A percentile compares a stretch with the other conserved stretches of the same genome.
These are phyloP conservation scores for Capronia epimyces DNA, from an alignment of 2,329 filamentous ascomycete species.

Conservation along the genomic window DNA sequence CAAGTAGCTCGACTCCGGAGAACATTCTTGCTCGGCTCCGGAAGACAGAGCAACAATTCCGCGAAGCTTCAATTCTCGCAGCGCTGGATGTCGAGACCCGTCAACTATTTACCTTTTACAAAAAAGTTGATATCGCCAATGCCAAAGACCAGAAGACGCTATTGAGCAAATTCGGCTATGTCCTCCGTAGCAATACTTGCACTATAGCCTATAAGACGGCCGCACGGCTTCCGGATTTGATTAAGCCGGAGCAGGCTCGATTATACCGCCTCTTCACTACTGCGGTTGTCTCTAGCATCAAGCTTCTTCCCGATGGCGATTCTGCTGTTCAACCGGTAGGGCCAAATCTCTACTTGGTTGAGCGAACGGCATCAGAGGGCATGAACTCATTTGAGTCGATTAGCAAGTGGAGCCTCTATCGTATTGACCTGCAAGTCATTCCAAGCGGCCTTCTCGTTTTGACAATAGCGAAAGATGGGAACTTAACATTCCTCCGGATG, in stretches of 20 bases:
- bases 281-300: slow-evolving; percentile 27
- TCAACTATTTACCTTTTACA: slow-evolving; percentile 30
- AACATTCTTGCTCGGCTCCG: slow-evolving; percentile 23
- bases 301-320: slow-evolving; percentile 15
- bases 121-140: slow-evolving; percentile 27
- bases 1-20: slow-evolving; percentile 8
- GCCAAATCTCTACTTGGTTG: slow-evolving; percentile 20
- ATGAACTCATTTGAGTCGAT: neutral
- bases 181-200: slow-evolving; percentile 27
- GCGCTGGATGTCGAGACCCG: slow-evolving; percentile 22
- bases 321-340: slow-evolving; percentile 15
- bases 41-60: slow-evolving; percentile 27
- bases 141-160: slow-evolving; percentile 26
- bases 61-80: slow-evolving; percentile 27
- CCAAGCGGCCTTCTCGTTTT: slow-evolving; percentile 25
- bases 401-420: slow-evolving; percentile 16
- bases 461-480: slow-evolving; percentile 13
- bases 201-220: slow-evolving; percentile 28
- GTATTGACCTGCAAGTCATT: slow-evolving; percentile 25
- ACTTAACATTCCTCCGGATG: slow-evolving; percentile 10
- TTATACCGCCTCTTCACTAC: slow-evolving; percentile 26
- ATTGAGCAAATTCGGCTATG: slow-evolving; percentile 26
- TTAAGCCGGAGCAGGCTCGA: slow-evolving; percentile 25
- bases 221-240: slow-evolving; percentile 25
- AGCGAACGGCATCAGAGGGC: slow-evolving; percentile 4